A percentile compares a stretch with the other conserved stretches of the same genome.
Evolutionary conservation across 257 asterid species (phyloP).

Genomic region (Solanum clarkiae): DNA sequence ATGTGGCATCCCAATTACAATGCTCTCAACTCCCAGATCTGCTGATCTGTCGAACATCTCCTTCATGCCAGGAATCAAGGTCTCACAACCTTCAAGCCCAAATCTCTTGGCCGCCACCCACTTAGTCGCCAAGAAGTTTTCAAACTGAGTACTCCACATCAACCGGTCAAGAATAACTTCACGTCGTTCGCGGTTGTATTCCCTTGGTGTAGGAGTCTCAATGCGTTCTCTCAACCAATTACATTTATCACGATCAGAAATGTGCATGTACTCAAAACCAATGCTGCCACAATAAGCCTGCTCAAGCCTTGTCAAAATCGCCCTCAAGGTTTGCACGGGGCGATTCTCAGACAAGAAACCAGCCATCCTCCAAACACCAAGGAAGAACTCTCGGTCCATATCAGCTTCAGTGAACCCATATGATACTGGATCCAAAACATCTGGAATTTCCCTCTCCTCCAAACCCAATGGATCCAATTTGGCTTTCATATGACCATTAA

Average conservation of each 20-base stretch:
- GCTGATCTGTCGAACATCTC: constrained; percentile 96
- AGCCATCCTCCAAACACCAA: constrained; percentile 92
- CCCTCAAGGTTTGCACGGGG: constrained; percentile 84
- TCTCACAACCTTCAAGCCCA: constrained; percentile 98
- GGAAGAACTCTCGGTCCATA: constrained; percentile 86
- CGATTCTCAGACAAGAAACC: constrained; percentile 97
- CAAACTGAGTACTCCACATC: constrained; percentile 86
- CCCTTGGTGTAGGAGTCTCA: constrained; percentile 75
- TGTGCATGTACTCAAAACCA: constrained; percentile 97
- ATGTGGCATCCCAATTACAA: constrained; percentile 96
- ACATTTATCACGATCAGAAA: constrained; percentile 84
- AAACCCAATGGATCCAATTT: constrained; percentile 73
- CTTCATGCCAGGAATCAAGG: constrained; percentile 98
- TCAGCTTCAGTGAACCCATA: constrained; percentile 92
- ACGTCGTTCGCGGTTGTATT: constrained; percentile 61
- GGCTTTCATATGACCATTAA: constrained; percentile 94
- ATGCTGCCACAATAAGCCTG: constrained; percentile 93
- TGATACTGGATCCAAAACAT: constrained; percentile 76
- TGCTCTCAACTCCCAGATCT: constrained; percentile 93
- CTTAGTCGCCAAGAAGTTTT: constrained; percentile 90
- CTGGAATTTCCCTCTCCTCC: constrained; percentile 71
- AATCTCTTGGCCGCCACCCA: constrained; percentile 94
- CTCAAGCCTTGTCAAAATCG: constrained; percentile 78
- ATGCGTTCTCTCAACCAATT: constrained; percentile 95
- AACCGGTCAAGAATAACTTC: constrained; percentile 93